phyloP scores from a whole-genome alignment of 352 stramenopile species.

The Plasmopara viticola region DNA sequence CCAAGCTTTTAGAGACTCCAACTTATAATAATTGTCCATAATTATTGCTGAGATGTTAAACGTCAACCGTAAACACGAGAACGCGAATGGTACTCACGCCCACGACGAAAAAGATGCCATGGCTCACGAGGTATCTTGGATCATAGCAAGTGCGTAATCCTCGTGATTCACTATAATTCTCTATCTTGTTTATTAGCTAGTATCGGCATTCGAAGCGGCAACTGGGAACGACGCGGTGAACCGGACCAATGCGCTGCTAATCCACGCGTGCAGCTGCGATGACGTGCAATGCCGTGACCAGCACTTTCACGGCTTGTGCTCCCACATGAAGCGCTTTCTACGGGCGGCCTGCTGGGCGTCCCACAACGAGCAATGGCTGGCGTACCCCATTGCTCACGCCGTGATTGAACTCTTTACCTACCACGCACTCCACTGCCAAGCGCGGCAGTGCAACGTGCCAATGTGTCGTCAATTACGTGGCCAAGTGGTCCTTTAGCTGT shows the following conservation, averaged over 20 bases:
- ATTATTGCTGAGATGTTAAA: slow-evolving; percentile 9
- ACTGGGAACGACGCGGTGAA: slow-evolving; percentile 8
- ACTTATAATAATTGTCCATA: too few species aligned
- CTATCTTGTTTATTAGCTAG: too few species aligned
- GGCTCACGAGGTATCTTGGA: slow-evolving; percentile 5
- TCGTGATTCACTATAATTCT: too few species aligned
- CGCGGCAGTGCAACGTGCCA: slow-evolving; percentile 32
- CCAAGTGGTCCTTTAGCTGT: slow-evolving; percentile 27
- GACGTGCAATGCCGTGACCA: slow-evolving; percentile 24
- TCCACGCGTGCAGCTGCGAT: slow-evolving; percentile 56
- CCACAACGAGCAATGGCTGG: slow-evolving; percentile 40
- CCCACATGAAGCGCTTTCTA: slow-evolving; percentile 60
- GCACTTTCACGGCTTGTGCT: slow-evolving; percentile 32
- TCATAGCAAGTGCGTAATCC: too few species aligned
- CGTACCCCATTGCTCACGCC: slow-evolving; percentile 23
- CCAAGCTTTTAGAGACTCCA: too few species aligned
- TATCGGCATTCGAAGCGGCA: slow-evolving; percentile 7
- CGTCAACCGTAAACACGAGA: neutral
- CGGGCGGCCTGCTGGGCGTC: slow-evolving; percentile 53
- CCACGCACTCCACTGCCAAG: slow-evolving; percentile 41
- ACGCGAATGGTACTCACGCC: neutral
- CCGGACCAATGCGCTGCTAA: slow-evolving; percentile 38
- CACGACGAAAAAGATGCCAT: neutral
- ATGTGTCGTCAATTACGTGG: slow-evolving; percentile 33
- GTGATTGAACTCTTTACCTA: slow-evolving; percentile 46